Evolutionary conservation across 148 eudicot genomes (phyloP).

Genomic region (Suaeda aralocaspica): DNA sequence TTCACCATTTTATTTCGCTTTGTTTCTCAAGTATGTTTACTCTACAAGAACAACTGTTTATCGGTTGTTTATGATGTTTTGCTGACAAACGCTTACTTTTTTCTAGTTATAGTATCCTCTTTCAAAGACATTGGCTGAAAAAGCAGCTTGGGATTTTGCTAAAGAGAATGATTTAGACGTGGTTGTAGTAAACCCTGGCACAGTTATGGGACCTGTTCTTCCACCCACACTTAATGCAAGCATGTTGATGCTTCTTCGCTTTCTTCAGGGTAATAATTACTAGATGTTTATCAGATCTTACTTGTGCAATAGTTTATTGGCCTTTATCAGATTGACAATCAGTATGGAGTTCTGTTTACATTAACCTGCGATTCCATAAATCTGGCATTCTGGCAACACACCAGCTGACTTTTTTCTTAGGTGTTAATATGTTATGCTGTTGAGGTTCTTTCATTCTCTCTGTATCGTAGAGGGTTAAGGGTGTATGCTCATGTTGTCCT

Average conservation of each 20-base stretch:
- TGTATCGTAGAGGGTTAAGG: background rate
- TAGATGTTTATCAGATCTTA: background rate
- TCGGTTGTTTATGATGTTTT: background rate
- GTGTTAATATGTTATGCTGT: background rate
- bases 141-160: constrained; percentile 86
- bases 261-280: constrained; percentile 55
- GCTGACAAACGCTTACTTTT: constrained; percentile 5
- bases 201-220: constrained; percentile 78
- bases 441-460: background rate
- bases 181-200: constrained; percentile 88
- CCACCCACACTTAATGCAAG: constrained; percentile 82
- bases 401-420: no score
- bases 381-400: background rate
- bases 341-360: background rate
- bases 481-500: background rate
- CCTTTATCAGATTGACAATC: background rate
- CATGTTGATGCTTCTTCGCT: constrained; percentile 74
- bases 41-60: background rate
- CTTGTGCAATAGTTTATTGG: background rate
- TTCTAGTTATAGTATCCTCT: constrained; percentile 77
- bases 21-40: no score
- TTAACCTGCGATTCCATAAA: background rate
- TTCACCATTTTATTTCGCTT: no score
- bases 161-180: constrained; percentile 65
- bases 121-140: constrained; percentile 80